Evolutionary conservation across 208 protist species (phyloP), one percentile per base, ranked within the genome.

Genomic region (Lotmaria passim): DNA sequence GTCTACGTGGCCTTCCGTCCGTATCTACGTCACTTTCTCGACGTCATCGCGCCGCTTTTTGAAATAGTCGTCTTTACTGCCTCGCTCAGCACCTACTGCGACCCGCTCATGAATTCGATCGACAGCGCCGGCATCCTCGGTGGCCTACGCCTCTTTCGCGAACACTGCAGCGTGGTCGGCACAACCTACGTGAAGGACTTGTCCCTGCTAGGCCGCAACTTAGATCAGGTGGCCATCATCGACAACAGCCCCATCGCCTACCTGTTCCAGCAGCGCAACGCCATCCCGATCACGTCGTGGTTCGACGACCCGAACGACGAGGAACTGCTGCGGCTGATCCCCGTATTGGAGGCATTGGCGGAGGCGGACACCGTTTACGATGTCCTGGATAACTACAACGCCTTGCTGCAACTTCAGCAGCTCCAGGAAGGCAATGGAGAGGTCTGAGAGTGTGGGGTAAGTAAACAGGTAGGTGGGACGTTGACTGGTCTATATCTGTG

Each of bases 161-260:
- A 97, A 47, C 89, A 97, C 75, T 97, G 92, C 59, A 94, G 85
- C 52, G 75, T 94, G 7, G 73, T 93, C 7, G 85, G 83, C 65
- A 81, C 84, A 7, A 86, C 88, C 31, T 95, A 86, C 65, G 90
- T 97, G 66, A 97, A 97, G 65, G 93, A 95, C 59, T 76, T 97
- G 12, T 96, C 91, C 23, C 58, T 94, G 17, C 63, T 97, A 15
- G 93, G 93, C 26, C 86, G 93, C 12, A 73, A 89, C 34, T 56
- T 97, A 33, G 79, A 93, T 14, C 75, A 86, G 36, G 66, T 79
- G 3, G 83, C 73, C 21, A 95, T 97, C 78, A 84, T 97, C 41
- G 93, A 96, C 72, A 97, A 97, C 73, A 95, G 88, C 69, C 90
- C 91, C n/a, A 85, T 93, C n/a, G 81, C 91, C 33, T 96, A 96